Conservation (phyloP, 805 yeast species). For the Yamadazyma philogaea region DNA sequence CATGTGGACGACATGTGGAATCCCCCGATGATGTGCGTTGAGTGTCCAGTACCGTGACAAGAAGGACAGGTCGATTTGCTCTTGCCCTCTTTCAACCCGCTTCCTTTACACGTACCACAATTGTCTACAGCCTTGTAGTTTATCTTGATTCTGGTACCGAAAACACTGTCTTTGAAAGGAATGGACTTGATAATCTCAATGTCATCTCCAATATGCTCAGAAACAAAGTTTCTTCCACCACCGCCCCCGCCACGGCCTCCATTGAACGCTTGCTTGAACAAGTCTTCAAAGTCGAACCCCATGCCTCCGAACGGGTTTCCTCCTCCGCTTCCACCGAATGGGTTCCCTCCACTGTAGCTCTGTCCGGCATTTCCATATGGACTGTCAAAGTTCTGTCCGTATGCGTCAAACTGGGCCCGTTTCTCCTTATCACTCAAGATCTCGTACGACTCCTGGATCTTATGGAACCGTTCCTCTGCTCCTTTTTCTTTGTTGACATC, state of each 20-base stretch:
- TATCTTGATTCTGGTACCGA: constrained; percentile 67
- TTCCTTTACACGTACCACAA: constrained; percentile 78
- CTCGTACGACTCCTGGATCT: constrained; percentile 92
- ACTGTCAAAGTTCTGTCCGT: constrained; percentile 82
- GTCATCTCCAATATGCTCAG: constrained; percentile 86
- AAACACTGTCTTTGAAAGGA: constrained; percentile 81
- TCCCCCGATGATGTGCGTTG: constrained; percentile 84
- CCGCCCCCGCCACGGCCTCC: constrained; percentile 32
- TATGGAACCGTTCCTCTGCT: constrained; percentile 87
- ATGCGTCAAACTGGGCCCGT: constrained; percentile 86
- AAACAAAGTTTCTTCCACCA: constrained; percentile 48
- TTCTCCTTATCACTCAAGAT: constrained; percentile 80
- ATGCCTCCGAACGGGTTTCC: constrained; percentile 57
- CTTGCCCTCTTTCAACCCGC: constrained; percentile 77
- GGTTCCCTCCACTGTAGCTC: constrained; percentile 40
- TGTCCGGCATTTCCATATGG: constrained; percentile 45
- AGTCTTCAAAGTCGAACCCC: constrained; percentile 46
- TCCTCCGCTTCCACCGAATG: constrained; percentile 29
- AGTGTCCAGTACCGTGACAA: constrained; percentile 93
- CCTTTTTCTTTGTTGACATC: constrained; percentile 90
- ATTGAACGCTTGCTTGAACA: constrained; percentile 50
- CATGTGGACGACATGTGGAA: constrained; percentile 97
- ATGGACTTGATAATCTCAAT: constrained; percentile 75
- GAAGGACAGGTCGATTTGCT: constrained; percentile 74
- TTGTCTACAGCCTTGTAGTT: constrained; percentile 70